Evolutionary conservation across 495 filamentous ascomycete species (phyloP), one percentile per base, ranked within the genome.

Genomic region (Alectoria sarmentosa): DNA sequence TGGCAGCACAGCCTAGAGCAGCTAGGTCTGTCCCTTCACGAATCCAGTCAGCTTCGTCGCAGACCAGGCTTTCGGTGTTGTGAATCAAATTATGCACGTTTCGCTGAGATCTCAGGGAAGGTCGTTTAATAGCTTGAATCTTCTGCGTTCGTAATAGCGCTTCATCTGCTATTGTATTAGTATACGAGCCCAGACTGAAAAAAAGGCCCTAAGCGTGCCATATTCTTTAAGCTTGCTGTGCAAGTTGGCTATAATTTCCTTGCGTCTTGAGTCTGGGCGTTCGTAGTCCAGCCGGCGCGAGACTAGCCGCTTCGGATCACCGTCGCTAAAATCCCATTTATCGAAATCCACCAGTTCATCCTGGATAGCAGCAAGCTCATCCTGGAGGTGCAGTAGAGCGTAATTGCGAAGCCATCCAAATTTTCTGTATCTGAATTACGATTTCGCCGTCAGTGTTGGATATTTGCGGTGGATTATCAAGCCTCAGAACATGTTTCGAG

Each of bases 141-240:
- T 66, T 21, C 42, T 60, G 52, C 32, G 36, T 37, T 17, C 64
- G 63, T 21, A 63, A 52, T 10, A 69, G 36, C 28, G 55, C 36
- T 49, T 63, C 54, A 52, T 69, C 67, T 66, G 30, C 9, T 48
- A 44, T 28, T 15, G 49, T 38, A 37, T 67, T 39, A 63, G 41
- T n/a, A 26, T 34, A 11, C 15, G 52, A 55, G 15, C 7, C 17
- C 17, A 21, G 52, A 34, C 8, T 9, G 30, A 15, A 21, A 23
- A 34, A 60, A 6, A 1, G 44, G 44, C n/a, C n/a, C n/a, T n/a
- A n/a, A n/a, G n/a, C 84, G 68, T 74, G 88, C 86, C 87, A 67
- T 90, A 90, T 66, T 89, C 84, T 14, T 76, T 78, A 8, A 88
- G 69, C 70, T 90, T 90, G 61, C 78, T 76, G 32, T 79, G 84